Evolutionary conservation across 257 asterid genomes (phyloP), one percentile per base, ranked within the genome.

Genomic region (Solanum virginianum): DNA sequence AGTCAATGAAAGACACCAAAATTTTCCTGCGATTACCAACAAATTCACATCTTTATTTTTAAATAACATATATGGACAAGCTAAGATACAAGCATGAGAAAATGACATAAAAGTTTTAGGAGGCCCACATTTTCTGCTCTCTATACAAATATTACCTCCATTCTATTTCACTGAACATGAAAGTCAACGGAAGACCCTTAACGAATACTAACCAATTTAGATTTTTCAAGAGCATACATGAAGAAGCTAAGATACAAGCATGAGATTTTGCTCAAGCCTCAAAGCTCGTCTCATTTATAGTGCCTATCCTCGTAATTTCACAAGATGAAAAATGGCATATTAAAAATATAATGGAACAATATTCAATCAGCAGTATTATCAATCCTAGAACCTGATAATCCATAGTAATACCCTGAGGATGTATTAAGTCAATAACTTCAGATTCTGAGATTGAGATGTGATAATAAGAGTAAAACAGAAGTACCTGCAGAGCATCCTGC

Each of bases 401-500:
- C 65, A 53, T 15, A 79, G 47, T 53, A 29, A 26, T 17, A 79
- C 29, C 29, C 83, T 16, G 12, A 79, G 49, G 29, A 79, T 17
- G 14, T 29, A 53, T 54, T 79, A 53, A 10, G 83, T 53, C 17
- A 17, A 79, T 53, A 79, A 17, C 18, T 79, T 79, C 66, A 79
- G 66, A 29, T 16, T 29, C 63, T 53, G 83, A 79, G 84, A 56
- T 75, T 62, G 24, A 43, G 72, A 22, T 70, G 49, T 63, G 68
- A 39, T 43, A 6, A 83, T 10, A 83, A 13, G 62, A 32, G 74
- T 86, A 74, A 18, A 86, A 65, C 60, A 57, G 83, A 43, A 36
- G 65, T 87, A 95, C 99, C 98, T 97, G 89, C 59, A 95, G 94
- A 89, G 94, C 98, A 88, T 97, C 99, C 90, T 95, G 94, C 83